Conservation (phyloP, 169 alveolate species). For the Besnoitia besnoiti region DNA sequence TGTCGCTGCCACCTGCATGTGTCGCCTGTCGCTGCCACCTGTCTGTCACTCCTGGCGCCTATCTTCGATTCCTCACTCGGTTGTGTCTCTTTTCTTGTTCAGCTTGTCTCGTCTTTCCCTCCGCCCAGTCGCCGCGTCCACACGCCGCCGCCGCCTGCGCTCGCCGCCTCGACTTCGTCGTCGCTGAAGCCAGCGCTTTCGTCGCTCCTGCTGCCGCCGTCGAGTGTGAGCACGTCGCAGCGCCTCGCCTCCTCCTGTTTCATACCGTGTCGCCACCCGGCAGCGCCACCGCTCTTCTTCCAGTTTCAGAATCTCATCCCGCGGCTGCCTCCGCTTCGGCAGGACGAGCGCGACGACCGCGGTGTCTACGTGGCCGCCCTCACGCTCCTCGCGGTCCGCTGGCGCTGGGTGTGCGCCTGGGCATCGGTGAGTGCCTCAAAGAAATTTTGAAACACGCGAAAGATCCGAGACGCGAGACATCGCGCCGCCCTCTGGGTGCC, state of each 20-base stretch:
- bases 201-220: background rate
- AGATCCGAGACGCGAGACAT: too few relatives aligned
- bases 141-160: background rate
- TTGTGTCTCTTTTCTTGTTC: background rate
- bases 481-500: too few relatives aligned
- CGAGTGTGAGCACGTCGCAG: slow-evolving; percentile 1
- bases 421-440: background rate
- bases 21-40: too few relatives aligned
- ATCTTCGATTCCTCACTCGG: too few relatives aligned
- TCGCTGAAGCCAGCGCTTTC: background rate
- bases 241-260: background rate
- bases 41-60: too few relatives aligned
- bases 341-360: background rate
- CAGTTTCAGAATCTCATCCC: slow-evolving; percentile 3
- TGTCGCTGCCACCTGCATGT: too few relatives aligned
- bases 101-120: slow-evolving; percentile 30
- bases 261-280: slow-evolving; percentile 26
- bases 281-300: slow-evolving; percentile 12
- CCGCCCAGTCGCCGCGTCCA: slow-evolving; percentile 17
- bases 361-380: background rate
- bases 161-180: background rate
- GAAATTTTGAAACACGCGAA: too few relatives aligned
- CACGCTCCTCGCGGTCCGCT: slow-evolving; percentile 3
- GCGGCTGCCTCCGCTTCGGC: background rate
- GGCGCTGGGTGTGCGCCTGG: slow-evolving; percentile 40